Base-by-base conservation (phyloP, 805 yeast species). In the Saturnispora serradocipensis region DNA sequence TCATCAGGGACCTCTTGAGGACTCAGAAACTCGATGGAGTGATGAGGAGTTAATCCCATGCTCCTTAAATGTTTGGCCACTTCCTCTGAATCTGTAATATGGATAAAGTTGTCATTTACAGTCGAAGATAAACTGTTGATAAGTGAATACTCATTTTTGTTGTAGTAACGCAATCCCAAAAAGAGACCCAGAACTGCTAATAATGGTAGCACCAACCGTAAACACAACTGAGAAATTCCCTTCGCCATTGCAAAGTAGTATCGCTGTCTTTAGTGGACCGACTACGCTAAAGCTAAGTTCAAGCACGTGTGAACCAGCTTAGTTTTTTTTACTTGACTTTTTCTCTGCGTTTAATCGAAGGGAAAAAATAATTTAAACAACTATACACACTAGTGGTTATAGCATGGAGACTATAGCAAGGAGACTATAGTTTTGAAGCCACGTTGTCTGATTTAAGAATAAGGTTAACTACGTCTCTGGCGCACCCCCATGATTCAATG, bases 401-500 rank as follows among this genome's bases (percentile, higher is more conserved):
- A 40, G 42, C 25, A 16, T 38, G 15, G n/a, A 18, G 13, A 15
- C 24, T 53, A 50, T 10, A 53, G 43, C 13, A n/a, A n/a, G 15
- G n/a, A 18, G 13, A 15, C 24, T 53, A 50, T 10, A 53, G 43
- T 8, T 28, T 48, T 6, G 34, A 24, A 6, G 43, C 45, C 5
- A 53, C 16, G 16, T 22, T 18, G 16, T 38, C 34, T 4, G 8
- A 18, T 18, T 43, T 36, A 15, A 24, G 47, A 25, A 54, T 50
- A 8, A 56, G 25, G 9, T 49, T 22, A 1, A 51, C 48, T 3
- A 46, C 50, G 25, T 67, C 68, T 24, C 56, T 48, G 5, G 78
- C 87, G 24, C 77, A 72, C 10, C 88, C 88, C 56, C 77, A 77
- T 4, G 83, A 76, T 43, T 80, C 57, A 32, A 60, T 59, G 22